Evolutionary conservation across 768 basidiomycete genomes (phyloP).

Genomic region (Polyporus arcularius): DNA sequence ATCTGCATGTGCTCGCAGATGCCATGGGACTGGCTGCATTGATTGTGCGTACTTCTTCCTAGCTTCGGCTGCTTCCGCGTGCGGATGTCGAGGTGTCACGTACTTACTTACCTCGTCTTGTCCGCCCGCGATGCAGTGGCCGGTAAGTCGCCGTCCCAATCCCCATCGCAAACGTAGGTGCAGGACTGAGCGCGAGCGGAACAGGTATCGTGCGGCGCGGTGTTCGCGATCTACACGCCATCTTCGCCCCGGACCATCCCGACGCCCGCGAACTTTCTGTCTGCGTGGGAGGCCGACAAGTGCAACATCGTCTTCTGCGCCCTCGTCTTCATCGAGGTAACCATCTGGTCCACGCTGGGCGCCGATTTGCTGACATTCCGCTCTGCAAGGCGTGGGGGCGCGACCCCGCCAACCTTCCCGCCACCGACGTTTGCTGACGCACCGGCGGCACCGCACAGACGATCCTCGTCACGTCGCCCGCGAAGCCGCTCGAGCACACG

Average conservation of each 20-base stretch:
- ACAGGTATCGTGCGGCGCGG: slow-evolving; percentile 10
- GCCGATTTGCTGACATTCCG: no score
- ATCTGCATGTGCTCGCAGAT: not conserved
- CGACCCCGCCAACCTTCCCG: not conserved
- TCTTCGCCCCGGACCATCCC: slow-evolving; percentile 4
- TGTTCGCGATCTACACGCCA: slow-evolving; percentile 13
- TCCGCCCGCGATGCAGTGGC: not conserved
- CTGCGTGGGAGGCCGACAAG: not conserved
- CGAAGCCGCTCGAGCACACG: slow-evolving; percentile 23
- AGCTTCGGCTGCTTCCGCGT: not conserved
- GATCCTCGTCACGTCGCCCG: slow-evolving; percentile 20
- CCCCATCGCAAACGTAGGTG: not conserved
- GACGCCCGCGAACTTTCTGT: slow-evolving; percentile 15
- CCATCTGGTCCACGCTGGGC: no score
- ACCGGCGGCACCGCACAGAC: slow-evolving; percentile 27
- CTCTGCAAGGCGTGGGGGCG: slow-evolving; percentile 18
- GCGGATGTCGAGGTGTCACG: not conserved
- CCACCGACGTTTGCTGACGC: slow-evolving; percentile 27
- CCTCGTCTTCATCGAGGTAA: slow-evolving; percentile 18
- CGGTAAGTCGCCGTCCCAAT: not conserved
- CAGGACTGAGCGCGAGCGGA: not conserved
- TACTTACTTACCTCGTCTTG: no score
- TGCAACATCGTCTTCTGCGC: slow-evolving; percentile 16
- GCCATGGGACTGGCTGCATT: slow-evolving; percentile 12
- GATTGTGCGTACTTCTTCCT: not conserved